Percentiles rank a stretch among this genome's conserved stretches.
Conservation (phyloP, 805 yeast genomes). For the Candida methanosorbosa region DNA sequence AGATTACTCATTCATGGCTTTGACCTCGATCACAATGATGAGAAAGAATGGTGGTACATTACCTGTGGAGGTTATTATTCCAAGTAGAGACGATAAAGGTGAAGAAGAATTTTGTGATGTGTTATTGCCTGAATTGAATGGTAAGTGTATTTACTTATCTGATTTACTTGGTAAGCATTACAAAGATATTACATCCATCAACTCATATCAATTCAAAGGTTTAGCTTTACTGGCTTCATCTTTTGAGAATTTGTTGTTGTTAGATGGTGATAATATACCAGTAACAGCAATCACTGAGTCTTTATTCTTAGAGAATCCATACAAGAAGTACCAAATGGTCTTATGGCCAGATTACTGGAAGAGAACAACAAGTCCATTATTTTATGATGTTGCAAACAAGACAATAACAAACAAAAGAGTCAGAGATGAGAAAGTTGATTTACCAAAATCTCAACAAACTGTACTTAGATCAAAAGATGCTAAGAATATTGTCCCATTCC, state of each 20-base stretch:
- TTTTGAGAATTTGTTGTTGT: slow-evolving; percentile 41
- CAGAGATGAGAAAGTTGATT: slow-evolving; percentile 20
- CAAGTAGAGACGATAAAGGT: slow-evolving; percentile 28
- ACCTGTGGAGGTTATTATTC: slow-evolving; percentile 36
- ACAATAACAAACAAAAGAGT: slow-evolving; percentile 21
- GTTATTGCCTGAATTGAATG: slow-evolving; percentile 39
- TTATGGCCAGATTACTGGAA: slow-evolving; percentile 58
- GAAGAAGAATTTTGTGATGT: slow-evolving; percentile 32
- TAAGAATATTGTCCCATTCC: slow-evolving; percentile 29
- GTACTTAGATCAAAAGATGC: slow-evolving; percentile 5
- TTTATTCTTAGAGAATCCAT: slow-evolving; percentile 50
- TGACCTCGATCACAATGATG: slow-evolving; percentile 35
- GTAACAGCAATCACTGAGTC: slow-evolving; percentile 34
- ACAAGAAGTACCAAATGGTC: slow-evolving; percentile 37
- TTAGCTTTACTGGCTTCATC: slow-evolving; percentile 42
- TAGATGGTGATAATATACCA: slow-evolving; percentile 47
- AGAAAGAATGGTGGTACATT: slow-evolving; percentile 38
- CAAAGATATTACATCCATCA: slow-evolving; percentile 19
- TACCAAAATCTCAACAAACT: slow-evolving; percentile 12
- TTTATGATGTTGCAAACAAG: slow-evolving; percentile 36
- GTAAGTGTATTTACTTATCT: slow-evolving; percentile 48
- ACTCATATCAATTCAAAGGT: slow-evolving; percentile 40
- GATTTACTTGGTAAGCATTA: slow-evolving; percentile 37
- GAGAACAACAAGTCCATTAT: slow-evolving; percentile 43
- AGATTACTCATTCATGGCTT: slow-evolving; percentile 39